These are phyloP conservation scores for Coemansia sp. DNA, from an alignment of 192 early-diverging fungal species.

Conservation along the genomic window DNA sequence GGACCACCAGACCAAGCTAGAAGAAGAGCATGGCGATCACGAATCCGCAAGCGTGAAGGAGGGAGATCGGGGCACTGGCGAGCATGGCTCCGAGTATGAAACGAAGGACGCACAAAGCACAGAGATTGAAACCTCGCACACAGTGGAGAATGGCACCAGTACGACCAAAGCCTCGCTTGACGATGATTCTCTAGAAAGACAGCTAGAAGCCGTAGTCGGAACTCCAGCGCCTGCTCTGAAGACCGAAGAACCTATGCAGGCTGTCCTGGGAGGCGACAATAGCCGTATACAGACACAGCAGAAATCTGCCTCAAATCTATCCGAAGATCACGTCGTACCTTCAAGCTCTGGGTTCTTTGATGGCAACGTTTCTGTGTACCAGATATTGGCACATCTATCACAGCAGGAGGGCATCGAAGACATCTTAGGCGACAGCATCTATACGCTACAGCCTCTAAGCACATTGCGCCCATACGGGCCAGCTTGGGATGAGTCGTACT, in stretches of 20 bases:
- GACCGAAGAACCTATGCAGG: not conserved
- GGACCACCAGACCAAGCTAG: not conserved
- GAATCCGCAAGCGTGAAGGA: not conserved
- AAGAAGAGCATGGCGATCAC: not conserved
- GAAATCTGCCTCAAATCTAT: not conserved
- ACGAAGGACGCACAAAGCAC: not conserved
- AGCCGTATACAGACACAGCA: not conserved
- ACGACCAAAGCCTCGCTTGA: too few species aligned
- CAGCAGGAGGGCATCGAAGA: conserved; percentile 25
- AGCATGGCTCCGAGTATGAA: not conserved
- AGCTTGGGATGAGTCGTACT: conserved; percentile 42
- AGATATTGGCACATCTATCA: conserved; percentile 31
- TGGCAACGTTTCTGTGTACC: conserved; percentile 35
- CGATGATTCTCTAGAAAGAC: too few species aligned
- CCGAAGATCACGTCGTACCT: conserved; percentile 31
- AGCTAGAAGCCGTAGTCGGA: not conserved
- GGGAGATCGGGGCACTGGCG: not conserved
- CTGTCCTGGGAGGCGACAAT: not conserved
- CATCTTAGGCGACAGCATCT: conserved; percentile 41
- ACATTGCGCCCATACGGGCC: conserved; percentile 31
- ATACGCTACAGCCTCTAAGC: conserved; percentile 30
- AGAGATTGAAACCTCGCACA: not conserved
- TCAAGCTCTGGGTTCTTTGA: conserved; percentile 17
- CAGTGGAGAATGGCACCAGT: not conserved
- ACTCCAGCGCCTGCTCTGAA: not conserved